Evolutionary conservation across 192 early-diverging fungal genomes (phyloP), one percentile per base, ranked within the genome.

Genomic region (Podila clonocystis): DNA sequence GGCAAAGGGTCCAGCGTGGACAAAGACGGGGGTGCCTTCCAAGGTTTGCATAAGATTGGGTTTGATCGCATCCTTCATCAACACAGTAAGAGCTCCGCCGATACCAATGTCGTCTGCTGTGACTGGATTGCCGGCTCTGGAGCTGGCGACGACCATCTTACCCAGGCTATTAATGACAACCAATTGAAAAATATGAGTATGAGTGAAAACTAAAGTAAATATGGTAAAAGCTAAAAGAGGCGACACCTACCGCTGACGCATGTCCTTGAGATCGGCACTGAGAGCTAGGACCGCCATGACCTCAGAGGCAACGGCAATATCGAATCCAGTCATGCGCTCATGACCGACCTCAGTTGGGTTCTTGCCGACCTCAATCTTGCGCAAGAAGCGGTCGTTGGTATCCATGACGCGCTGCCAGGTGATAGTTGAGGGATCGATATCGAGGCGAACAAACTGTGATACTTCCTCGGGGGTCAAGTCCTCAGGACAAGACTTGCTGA

Each of bases 41-140:
- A 99, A 88, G 1, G 98, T 98, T 85, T 99, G 98, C 98, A 99
- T 98, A 75, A 99, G 85, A 63, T 95, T 99, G 20, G 98, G 98
- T 80, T 96, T 98, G 82, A 99, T 96, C 50, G 98, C 97, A 70
- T 99, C 97, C 87, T 95, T 97, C 97, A 99, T 97, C 62, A 99
- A 89, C 33, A 98, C 97, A 8, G 98, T 93, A 71, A 99, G 86
- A 8, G 98, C 98, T 68, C 98, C 98, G 38, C 97, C 94, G 70
- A 93, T 86, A 48, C 98, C 98, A 66, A 99, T 88, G 74, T 99
- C 98, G 86, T 99, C 98, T 26, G 92, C 93, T 49, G 98, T 98
- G 74, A 99, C 88, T 9, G 96, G 95, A 15, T 91, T 87, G 26
- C 95, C 97, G 3, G 73, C 34, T 77, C 89, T 93, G 87, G 88